A percentile compares a stretch with the other conserved stretches of the same genome.
Conservation (phyloP, 2,329 filamentous ascomycete genomes). For the Fusarium sulawesiense region DNA sequence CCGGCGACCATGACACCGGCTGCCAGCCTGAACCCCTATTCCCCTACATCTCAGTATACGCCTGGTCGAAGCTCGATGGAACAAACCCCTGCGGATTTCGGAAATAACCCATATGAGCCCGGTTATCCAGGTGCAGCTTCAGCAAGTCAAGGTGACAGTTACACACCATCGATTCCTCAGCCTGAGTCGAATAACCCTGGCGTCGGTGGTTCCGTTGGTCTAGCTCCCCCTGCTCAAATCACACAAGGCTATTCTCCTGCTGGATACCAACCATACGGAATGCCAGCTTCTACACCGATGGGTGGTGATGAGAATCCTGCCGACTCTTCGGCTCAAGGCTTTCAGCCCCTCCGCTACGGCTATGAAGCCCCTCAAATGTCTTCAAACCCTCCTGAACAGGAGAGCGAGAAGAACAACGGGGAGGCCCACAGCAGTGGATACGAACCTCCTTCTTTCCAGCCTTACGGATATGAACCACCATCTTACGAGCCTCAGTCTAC, state of each 20-base stretch:
- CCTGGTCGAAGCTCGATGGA: conserved; percentile 51
- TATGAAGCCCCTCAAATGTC: conserved; percentile 62
- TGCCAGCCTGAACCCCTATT: conserved; percentile 45
- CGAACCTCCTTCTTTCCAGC: conserved; percentile 71
- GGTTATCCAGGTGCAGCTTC: conserved; percentile 35
- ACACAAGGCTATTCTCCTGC: conserved; percentile 32
- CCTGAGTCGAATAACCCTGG: conserved; percentile 24
- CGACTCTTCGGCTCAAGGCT: conserved; percentile 48
- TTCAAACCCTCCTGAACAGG: conserved; percentile 32
- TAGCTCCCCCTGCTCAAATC: conserved; percentile 44
- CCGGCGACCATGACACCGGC: conserved; percentile 40
- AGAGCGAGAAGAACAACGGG: conserved; percentile 27
- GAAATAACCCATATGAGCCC: conserved; percentile 54
- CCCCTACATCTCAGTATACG: conserved; percentile 62
- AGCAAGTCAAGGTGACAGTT: conserved; percentile 29
- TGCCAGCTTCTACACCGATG: conserved; percentile 37
- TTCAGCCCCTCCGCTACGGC: conserved; percentile 62
- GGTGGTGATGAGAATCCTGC: conserved; percentile 18
- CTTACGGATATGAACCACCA: conserved; percentile 68
- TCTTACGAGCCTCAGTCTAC: conserved; percentile 65
- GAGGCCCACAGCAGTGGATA: conserved; percentile 60
- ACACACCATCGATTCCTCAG: conserved; percentile 35
- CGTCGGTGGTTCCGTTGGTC: conserved; percentile 17
- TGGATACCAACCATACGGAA: conserved; percentile 48
- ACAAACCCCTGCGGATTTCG: conserved; percentile 48